Evolutionary conservation across 192 early-diverging fungal genomes (phyloP), one percentile per base, ranked within the genome.

Genomic region (Jimgerdemannia flammicorona): DNA sequence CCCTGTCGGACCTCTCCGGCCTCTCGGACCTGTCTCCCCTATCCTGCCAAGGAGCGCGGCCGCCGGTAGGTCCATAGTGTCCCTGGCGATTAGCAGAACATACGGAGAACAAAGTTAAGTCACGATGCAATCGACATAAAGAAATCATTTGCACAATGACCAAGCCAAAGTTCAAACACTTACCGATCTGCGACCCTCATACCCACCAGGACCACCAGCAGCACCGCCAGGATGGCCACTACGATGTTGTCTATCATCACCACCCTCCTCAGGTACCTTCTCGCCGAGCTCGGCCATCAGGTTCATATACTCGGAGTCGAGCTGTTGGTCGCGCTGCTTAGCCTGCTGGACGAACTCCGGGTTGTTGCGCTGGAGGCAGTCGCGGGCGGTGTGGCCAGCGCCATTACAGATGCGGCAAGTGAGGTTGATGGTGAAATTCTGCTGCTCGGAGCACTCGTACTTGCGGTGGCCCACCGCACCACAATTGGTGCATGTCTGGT

Each of bases 211-310:
- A 42, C 73, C 75, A 68, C 73, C 67, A 20, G 14, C 54, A 19
- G 67, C 72, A 72, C 39, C 17, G 43, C 67, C 44, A 70, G 18
- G 4, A 71, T 29, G 43, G 29, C 29, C n/a, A 40, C 44, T 39
- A 40, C 70, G 44, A 59, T 71, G 10, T 11, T 44, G 44, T 59
- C 70, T 70, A 59, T 66, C 70, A 39, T 40, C 72, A 10, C 65
- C 11, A 4, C 72, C 77, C 44, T 78, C 81, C 49, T 75, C 67
- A 3, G 84, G 78, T 39, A 85, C 84, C 10, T 80, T 73, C 75
- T 91, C 94, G 70, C 94, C 95, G 18, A 99, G 80, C 80, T 99
- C 97, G 40, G 95, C 96, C 96, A 99, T 98, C 68, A 99, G 84
- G 72, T 86, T 95, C 69, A 92, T 84, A 73, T 97, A 97, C 81